Percentiles rank a stretch among this genome's conserved stretches.
These are phyloP conservation scores for Pyrenochaeta sp. DNA, from an alignment of 2,329 filamentous ascomycete species.

Conservation along the genomic window DNA sequence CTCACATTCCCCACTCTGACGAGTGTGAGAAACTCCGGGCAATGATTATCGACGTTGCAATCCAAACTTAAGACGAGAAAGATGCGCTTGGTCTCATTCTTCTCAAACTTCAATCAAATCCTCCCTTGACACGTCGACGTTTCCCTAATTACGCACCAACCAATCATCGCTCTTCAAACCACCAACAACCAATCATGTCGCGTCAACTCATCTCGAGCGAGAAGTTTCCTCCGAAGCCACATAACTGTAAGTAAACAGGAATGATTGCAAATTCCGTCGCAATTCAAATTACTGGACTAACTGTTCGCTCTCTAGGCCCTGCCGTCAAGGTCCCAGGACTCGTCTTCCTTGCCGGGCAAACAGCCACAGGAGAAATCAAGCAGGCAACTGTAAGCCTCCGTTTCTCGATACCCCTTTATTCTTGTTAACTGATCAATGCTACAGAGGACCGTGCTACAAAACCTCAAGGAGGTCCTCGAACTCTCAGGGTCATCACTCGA, in stretches of 20 bases:
- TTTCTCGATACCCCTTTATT: neutral
- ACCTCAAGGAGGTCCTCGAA: slow-evolving; percentile 33
- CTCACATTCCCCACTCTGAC: neutral
- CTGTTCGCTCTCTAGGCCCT: slow-evolving; percentile 11
- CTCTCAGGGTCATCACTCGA: slow-evolving; percentile 37
- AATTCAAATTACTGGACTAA: neutral
- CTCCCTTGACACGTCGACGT: neutral
- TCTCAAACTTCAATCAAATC: neutral
- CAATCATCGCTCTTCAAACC: neutral
- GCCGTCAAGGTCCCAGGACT: slow-evolving; percentile 32
- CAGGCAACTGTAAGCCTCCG: slow-evolving; percentile 28
- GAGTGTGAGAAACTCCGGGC: neutral
- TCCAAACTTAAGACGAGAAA: slow-evolving; percentile 5
- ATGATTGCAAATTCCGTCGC: neutral
- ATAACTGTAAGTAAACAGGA: slow-evolving; percentile 23
- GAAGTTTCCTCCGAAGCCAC: slow-evolving; percentile 34
- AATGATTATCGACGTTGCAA: neutral
- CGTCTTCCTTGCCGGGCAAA: slow-evolving; percentile 35
- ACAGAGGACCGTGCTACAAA: slow-evolving; percentile 30
- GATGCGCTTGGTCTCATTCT: neutral
- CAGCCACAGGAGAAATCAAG: slow-evolving; percentile 36
- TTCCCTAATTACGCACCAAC: neutral
- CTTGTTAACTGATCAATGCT: neutral
- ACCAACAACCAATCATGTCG: slow-evolving; percentile 22
- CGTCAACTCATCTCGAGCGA: slow-evolving; percentile 35